A percentile compares a stretch with the other conserved stretches of the same genome.
phyloP scores from a whole-genome alignment of 1,284 basidiomycete genomes.

The Cerioporus squamosus region DNA sequence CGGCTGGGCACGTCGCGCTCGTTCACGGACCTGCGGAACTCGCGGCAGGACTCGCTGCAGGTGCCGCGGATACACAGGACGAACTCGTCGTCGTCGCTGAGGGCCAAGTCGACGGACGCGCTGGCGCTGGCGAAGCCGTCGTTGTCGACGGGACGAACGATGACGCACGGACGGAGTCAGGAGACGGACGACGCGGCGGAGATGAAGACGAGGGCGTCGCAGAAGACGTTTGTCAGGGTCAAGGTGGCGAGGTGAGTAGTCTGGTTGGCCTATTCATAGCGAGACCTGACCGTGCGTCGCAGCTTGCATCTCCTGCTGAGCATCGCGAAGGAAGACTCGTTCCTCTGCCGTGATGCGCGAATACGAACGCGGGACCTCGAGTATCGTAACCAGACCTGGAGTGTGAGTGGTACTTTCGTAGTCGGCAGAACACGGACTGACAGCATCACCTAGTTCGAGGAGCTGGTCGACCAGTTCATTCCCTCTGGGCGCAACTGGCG shows the following conservation, averaged over 20 bases:
- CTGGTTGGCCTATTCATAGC: too few relatives aligned
- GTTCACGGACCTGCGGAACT: constrained; percentile 67
- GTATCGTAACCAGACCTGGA: constrained; percentile 89
- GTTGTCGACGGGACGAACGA: constrained; percentile 14
- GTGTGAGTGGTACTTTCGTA: constrained; percentile 51
- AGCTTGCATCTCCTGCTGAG: constrained; percentile 73
- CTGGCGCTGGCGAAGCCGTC: constrained; percentile 14
- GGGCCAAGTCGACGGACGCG: constrained; percentile 15
- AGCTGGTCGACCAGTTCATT: constrained; percentile 81
- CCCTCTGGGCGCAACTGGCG: constrained; percentile 77
- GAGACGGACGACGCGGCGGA: constrained; percentile 61
- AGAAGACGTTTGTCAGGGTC: constrained; percentile 87
- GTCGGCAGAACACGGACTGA: neutral
- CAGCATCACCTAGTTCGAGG: constrained; percentile 64
- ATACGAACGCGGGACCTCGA: constrained; percentile 77
- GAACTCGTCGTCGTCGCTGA: constrained; percentile 33
- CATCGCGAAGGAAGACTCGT: constrained; percentile 72
- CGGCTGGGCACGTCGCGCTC: constrained; percentile 66
- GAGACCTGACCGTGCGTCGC: neutral
- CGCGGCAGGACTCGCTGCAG: constrained; percentile 41
- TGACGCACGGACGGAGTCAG: constrained; percentile 22
- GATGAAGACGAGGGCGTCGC: constrained; percentile 78
- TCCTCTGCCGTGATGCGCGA: constrained; percentile 73
- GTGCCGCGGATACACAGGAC: constrained; percentile 34
- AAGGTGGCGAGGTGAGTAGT: constrained; percentile 70